phyloP scores from a whole-genome alignment of 352 stramenopile species.

The Paralagenidium karlingii region DNA sequence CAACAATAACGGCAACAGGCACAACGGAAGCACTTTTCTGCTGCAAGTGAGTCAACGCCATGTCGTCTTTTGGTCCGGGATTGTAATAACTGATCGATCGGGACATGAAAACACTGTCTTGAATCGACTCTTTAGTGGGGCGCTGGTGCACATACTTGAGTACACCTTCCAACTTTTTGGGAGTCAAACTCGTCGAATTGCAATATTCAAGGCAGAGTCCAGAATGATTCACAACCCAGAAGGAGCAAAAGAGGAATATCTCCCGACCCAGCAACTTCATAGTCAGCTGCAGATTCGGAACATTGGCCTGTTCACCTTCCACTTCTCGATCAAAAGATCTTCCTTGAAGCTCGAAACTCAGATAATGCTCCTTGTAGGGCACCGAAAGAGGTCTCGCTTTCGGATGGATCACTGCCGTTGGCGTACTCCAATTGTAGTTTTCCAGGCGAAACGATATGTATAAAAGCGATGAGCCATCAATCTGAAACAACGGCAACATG shows the following conservation, averaged over 20 bases:
- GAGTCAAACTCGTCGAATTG: slow-evolving; percentile 65
- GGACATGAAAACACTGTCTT: slow-evolving; percentile 46
- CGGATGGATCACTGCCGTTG: slow-evolving; percentile 66
- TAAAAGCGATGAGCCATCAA: slow-evolving; percentile 43
- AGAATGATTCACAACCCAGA: slow-evolving; percentile 84
- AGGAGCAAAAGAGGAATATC: slow-evolving; percentile 74
- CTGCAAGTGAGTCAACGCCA: slow-evolving; percentile 40
- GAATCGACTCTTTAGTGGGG: slow-evolving; percentile 20
- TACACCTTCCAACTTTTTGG: slow-evolving; percentile 46
- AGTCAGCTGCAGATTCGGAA: slow-evolving; percentile 73
- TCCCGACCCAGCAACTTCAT: slow-evolving; percentile 71
- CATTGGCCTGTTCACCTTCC: slow-evolving; percentile 50
- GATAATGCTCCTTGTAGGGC: slow-evolving; percentile 69
- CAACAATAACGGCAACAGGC: slow-evolving; percentile 68
- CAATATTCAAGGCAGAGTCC: slow-evolving; percentile 80
- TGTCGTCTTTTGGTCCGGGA: slow-evolving; percentile 22
- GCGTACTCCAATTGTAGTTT: slow-evolving; percentile 81
- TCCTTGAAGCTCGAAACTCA: slow-evolving; percentile 53
- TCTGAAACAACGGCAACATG: slow-evolving; percentile 72
- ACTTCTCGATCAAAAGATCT: slow-evolving; percentile 57
- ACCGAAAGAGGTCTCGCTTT: slow-evolving; percentile 51
- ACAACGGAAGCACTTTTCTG: slow-evolving; percentile 70
- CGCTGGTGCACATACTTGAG: slow-evolving; percentile 63
- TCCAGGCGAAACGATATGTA: slow-evolving; percentile 79
- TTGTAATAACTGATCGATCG: slow-evolving; percentile 47